phyloP scores from a whole-genome alignment of 1,139 yeast species.

The Blastobotrys aristatus region DNA sequence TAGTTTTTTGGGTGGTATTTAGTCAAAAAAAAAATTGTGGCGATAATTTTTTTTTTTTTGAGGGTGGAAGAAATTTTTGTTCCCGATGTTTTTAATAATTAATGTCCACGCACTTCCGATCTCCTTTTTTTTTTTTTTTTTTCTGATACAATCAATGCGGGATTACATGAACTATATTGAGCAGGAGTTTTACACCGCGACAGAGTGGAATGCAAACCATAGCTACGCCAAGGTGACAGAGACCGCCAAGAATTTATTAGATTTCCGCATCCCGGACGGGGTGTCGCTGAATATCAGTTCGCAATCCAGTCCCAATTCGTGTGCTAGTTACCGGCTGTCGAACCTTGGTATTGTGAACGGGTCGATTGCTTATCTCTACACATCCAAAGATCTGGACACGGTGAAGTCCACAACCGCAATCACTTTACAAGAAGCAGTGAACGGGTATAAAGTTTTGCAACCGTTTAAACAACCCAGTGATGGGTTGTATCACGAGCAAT shows the following conservation, averaged over 20 bases:
- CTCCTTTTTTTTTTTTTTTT: background rate
- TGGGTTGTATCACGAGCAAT: constrained; percentile 28
- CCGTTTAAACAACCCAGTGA: constrained; percentile 35
- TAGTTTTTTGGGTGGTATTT: background rate
- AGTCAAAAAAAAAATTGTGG: background rate
- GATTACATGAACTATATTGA: constrained; percentile 82
- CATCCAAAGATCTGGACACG: constrained; percentile 52
- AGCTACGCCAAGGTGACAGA: constrained; percentile 68
- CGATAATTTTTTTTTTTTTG: background rate
- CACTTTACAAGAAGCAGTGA: constrained; percentile 65
- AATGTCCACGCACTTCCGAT: background rate
- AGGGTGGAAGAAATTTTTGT: no score
- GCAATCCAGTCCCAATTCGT: constrained; percentile 64
- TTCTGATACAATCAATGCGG: constrained; percentile 52
- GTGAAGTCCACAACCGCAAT: constrained; percentile 51
- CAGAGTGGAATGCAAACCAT: constrained; percentile 76
- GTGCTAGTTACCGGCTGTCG: constrained; percentile 68
- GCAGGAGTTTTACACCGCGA: constrained; percentile 59
- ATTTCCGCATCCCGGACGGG: constrained; percentile 71
- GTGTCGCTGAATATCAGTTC: constrained; percentile 64
- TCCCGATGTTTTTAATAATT: background rate
- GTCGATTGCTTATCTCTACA: constrained; percentile 74
- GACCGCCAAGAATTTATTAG: constrained; percentile 63
- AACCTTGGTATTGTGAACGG: constrained; percentile 71
- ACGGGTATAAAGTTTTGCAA: constrained; percentile 66